Evolutionary conservation across 495 filamentous ascomycete genomes (phyloP).

Genomic region (Poronia punctata): DNA sequence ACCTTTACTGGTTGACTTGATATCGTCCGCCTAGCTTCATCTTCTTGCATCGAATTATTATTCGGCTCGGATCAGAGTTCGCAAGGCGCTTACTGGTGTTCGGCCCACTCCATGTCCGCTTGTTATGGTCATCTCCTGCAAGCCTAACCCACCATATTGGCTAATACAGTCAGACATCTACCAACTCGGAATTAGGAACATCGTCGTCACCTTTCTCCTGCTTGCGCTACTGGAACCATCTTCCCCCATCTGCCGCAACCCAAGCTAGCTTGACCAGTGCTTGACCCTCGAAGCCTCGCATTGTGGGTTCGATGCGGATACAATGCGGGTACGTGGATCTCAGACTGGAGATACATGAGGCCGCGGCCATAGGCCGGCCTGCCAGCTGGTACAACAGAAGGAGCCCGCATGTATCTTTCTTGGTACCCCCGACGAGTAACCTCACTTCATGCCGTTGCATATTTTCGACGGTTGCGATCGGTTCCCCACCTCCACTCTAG

Average conservation of each 20-base stretch:
- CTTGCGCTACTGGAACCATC: not conserved
- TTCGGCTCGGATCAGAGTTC: slow-evolving; percentile 1
- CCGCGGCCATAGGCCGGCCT: slow-evolving; percentile 17
- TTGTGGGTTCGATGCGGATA: too few species aligned
- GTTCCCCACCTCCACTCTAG: slow-evolving; percentile 14
- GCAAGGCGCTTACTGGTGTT: slow-evolving; percentile 21
- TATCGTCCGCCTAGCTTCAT: too few species aligned
- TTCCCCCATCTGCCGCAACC: slow-evolving; percentile 25
- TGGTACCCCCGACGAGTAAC: slow-evolving; percentile 32
- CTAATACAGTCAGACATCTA: slow-evolving; percentile 12
- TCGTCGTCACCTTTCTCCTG: not conserved
- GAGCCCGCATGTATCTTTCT: slow-evolving; percentile 31
- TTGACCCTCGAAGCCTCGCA: slow-evolving; percentile 26
- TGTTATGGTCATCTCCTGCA: slow-evolving; percentile 10
- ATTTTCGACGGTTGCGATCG: slow-evolving; percentile 19
- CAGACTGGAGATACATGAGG: slow-evolving; percentile 3
- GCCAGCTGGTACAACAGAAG: slow-evolving; percentile 28
- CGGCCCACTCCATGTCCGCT: slow-evolving; percentile 13
- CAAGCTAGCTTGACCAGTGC: slow-evolving; percentile 33
- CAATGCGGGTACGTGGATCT: slow-evolving; percentile 1
- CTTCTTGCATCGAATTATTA: slow-evolving; percentile 9
- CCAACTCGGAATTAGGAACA: slow-evolving; percentile 15
- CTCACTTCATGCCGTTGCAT: slow-evolving; percentile 24
- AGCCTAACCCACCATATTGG: slow-evolving; percentile 17
- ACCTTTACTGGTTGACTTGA: too few species aligned